A percentile compares a stretch with the other conserved stretches of the same genome.
Evolutionary conservation across 345 rosid species (phyloP).

Genomic region (Gossypium longicalyx): DNA sequence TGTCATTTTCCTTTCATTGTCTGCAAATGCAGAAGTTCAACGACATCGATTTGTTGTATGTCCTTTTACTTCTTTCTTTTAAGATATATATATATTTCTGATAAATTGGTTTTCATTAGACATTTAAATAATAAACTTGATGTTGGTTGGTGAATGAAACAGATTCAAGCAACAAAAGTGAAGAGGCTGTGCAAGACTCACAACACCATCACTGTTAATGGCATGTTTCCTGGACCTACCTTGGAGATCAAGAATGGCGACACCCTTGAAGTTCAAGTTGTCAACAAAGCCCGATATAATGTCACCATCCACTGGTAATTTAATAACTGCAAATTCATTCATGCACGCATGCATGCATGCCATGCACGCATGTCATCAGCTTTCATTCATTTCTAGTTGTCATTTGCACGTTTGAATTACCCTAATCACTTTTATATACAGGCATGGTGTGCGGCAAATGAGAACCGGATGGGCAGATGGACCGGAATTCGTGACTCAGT

Average conservation of each 20-base stretch:
- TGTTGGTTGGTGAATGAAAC: not conserved
- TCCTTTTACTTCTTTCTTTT: too few relatives aligned
- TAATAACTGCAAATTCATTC: not conserved
- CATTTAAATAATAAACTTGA: not conserved
- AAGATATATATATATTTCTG: too few relatives aligned
- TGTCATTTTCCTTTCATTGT: too few relatives aligned
- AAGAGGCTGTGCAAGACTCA: constrained; percentile 95
- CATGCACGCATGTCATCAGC: too few relatives aligned
- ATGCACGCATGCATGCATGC: constrained; percentile 28
- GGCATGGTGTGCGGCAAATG: constrained; percentile 89
- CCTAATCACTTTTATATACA: constrained; percentile 3
- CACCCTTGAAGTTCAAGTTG: constrained; percentile 58
- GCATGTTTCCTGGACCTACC: constrained; percentile 90
- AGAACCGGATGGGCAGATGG: constrained; percentile 95
- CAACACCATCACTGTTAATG: constrained; percentile 73
- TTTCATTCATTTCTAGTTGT: not conserved
- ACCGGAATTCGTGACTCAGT: constrained; percentile 89
- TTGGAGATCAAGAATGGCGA: constrained; percentile 71
- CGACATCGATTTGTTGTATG: too few relatives aligned
- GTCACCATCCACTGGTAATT: constrained; percentile 84
- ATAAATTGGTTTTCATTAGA: not conserved
- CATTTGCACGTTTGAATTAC: not conserved
- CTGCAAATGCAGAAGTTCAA: too few relatives aligned
- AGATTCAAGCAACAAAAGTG: constrained; percentile 81
- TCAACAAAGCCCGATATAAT: constrained; percentile 63